Percentiles rank a stretch among this genome's conserved stretches.
Conservation (phyloP, 352 stramenopile genomes). For the Aphanomyces invadans region DNA sequence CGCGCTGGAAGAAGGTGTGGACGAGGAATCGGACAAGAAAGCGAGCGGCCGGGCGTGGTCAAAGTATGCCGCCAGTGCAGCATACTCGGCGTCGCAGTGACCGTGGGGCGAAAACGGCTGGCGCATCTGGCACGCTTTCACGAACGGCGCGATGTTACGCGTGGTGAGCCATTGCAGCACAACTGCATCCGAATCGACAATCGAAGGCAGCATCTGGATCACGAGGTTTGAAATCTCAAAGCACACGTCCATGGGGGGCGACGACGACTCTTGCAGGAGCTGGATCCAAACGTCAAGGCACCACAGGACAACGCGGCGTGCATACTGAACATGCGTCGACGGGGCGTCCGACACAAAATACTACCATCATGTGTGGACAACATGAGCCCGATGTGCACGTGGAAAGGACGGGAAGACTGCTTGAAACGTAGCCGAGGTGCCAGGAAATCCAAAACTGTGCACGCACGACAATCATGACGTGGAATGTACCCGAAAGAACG, state of each 20-base stretch:
- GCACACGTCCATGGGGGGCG: constrained; percentile 51
- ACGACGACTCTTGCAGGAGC: constrained; percentile 64
- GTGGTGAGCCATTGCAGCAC: constrained; percentile 63
- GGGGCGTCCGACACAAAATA: constrained; percentile 30
- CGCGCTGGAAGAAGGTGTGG: background rate
- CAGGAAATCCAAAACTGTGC: too few relatives aligned
- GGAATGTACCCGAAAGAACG: constrained; percentile 38
- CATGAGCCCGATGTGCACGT: too few relatives aligned
- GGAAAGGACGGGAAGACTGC: too few relatives aligned
- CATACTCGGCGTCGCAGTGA: constrained; percentile 67
- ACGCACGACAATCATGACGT: too few relatives aligned
- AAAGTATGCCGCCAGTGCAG: constrained; percentile 57
- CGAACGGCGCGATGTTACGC: constrained; percentile 61
- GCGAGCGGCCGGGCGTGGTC: constrained; percentile 14
- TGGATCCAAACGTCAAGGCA: constrained; percentile 69
- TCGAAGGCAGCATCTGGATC: constrained; percentile 51
- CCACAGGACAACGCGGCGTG: constrained; percentile 64
- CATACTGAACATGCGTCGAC: constrained; percentile 36
- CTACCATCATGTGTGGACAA: constrained; percentile 20
- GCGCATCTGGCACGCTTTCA: constrained; percentile 54
- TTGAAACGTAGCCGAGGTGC: too few relatives aligned
- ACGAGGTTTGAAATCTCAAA: constrained; percentile 59
- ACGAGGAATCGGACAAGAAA: constrained; percentile 16
- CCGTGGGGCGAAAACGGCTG: constrained; percentile 53
- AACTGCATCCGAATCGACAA: constrained; percentile 55